Evolutionary conservation across 257 asterid species (phyloP), one percentile per base, ranked within the genome.

Genomic region (Fraxinus cuspidata): DNA sequence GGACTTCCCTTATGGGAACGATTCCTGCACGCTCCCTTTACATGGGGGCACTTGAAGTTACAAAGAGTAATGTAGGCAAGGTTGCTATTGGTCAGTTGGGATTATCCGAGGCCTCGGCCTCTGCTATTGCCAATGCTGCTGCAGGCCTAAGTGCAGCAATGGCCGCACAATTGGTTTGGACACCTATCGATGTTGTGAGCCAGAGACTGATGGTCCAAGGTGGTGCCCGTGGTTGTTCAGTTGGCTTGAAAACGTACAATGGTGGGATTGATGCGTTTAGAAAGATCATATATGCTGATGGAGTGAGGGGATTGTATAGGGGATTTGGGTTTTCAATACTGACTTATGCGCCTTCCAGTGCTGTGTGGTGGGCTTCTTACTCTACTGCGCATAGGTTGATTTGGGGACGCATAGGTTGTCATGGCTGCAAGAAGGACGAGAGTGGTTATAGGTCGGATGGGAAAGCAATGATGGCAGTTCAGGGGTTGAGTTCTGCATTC

Each of bases 131-230:
- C n/a, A 95, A 90, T 77, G 98, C 98, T 3, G 89, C 94, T 1
- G 99, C 99, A 19, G 99, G 99, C 5, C 78, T 93, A 8, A 93
- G 92, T 37, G 96, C 99, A 7, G 96, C 99, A 25, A 88, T 95
- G 97, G 98, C 98, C 7, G 99, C 99, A 13, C 99, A 95, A 70
- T 77, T 95, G 83, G 99, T 95, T 25, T 95, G 99, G 99, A 95
- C 99, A 0, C 98, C 99, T 2, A 81, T 95, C 28, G 99, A 95
- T 73, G 97, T 95, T 13, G 94, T 95, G 44, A 95, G 99, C 82
- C 99, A 95, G 89, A 87, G 98, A 70, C 85, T 95, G 44, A 95
- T 95, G 99, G 98, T 95, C 2, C 99, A 95, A 72, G 97, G 99
- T 16, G 75, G 74, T 3, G 71, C 75, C 11, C 60, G 68, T 51